These are phyloP conservation scores for Chaetomium tenue DNA, from an alignment of 495 filamentous ascomycete species.

Conservation along the genomic window DNA sequence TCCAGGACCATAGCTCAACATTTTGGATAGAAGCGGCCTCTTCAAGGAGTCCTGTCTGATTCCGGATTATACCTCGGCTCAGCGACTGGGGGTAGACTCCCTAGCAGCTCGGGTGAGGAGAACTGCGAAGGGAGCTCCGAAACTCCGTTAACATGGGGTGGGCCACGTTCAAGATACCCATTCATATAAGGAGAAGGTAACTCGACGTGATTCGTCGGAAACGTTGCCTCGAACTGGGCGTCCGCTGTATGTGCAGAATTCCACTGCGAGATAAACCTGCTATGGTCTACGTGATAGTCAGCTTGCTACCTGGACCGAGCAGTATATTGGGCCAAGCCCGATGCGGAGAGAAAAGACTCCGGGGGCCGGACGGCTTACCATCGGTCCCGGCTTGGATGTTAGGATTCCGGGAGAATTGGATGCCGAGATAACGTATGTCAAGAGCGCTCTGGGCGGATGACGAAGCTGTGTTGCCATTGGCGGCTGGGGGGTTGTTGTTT, in stretches of 20 bases:
- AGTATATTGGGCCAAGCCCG: not conserved
- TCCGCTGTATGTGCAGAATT: conserved; percentile 32
- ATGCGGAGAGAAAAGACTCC: not conserved
- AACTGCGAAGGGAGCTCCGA: conserved; percentile 31
- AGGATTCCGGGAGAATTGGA: conserved; percentile 37
- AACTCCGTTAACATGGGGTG: conserved; percentile 17
- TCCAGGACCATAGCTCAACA: not conserved
- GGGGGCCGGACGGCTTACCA: conserved; percentile 18
- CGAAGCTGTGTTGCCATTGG: conserved; percentile 16
- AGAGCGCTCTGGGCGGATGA: conserved; percentile 17
- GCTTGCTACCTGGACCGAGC: conserved; percentile 7
- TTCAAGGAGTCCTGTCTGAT: conserved; percentile 20
- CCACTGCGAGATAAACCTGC: conserved; percentile 36
- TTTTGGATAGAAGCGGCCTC: not conserved
- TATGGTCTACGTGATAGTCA: conserved; percentile 30
- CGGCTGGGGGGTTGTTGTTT: conserved; percentile 6
- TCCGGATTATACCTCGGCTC: conserved; percentile 26
- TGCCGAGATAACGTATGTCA: conserved; percentile 37
- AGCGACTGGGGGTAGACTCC: conserved; percentile 26
- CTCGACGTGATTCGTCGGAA: conserved; percentile 34
- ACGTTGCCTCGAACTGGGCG: conserved; percentile 31
- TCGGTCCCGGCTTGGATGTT: conserved; percentile 27
- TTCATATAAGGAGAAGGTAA: conserved; percentile 34
- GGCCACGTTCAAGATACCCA: conserved; percentile 3
- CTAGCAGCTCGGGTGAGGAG: conserved; percentile 20